Evolutionary conservation across 495 filamentous ascomycete species (phyloP).

Genomic region (Xylaria palmicola): DNA sequence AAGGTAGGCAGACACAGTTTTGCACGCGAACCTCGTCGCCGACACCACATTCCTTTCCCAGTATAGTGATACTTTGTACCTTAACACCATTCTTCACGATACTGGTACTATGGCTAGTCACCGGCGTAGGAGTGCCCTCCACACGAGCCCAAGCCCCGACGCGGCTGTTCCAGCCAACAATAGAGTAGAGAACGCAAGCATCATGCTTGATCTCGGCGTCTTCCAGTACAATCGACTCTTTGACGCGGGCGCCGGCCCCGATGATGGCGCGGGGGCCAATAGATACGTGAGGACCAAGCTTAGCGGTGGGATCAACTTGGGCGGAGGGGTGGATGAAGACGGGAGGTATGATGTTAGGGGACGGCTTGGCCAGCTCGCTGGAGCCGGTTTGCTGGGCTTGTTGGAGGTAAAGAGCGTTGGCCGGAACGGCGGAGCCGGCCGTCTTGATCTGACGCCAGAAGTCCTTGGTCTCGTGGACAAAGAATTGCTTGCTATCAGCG

Average conservation of each 20-base stretch:
- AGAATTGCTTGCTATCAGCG: slow-evolving; percentile 97
- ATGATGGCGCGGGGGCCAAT: slow-evolving; percentile 84
- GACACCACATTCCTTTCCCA: slow-evolving; percentile 95
- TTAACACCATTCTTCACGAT: slow-evolving; percentile 97
- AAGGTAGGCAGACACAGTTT: slow-evolving; percentile 97
- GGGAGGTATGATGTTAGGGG: slow-evolving; percentile 85
- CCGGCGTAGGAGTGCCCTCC: slow-evolving; percentile 89
- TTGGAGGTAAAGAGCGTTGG: slow-evolving; percentile 95
- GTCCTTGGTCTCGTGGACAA: slow-evolving; percentile 96
- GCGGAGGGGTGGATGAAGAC: slow-evolving; percentile 98
- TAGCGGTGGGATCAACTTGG: slow-evolving; percentile 87
- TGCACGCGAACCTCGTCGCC: slow-evolving; percentile 95
- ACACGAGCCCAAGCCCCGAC: slow-evolving; percentile 97
- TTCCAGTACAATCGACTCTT: slow-evolving; percentile 94
- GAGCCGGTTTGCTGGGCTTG: slow-evolving; percentile 87
- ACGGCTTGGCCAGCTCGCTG: slow-evolving; percentile 77
- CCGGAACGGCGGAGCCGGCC: slow-evolving; percentile 93
- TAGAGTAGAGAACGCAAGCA: slow-evolving; percentile 92
- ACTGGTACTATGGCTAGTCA: slow-evolving; percentile 86
- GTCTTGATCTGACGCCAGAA: slow-evolving; percentile 99
- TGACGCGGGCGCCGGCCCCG: slow-evolving; percentile 86
- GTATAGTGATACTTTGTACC: slow-evolving; percentile 97
- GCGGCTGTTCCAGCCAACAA: slow-evolving; percentile 95
- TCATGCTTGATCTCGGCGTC: slow-evolving; percentile 97
- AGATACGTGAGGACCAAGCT: slow-evolving; percentile 94